Percentiles rank a stretch among this genome's conserved stretches.
Conservation (phyloP, 768 basidiomycete genomes). For the Tephrocybe rancida region DNA sequence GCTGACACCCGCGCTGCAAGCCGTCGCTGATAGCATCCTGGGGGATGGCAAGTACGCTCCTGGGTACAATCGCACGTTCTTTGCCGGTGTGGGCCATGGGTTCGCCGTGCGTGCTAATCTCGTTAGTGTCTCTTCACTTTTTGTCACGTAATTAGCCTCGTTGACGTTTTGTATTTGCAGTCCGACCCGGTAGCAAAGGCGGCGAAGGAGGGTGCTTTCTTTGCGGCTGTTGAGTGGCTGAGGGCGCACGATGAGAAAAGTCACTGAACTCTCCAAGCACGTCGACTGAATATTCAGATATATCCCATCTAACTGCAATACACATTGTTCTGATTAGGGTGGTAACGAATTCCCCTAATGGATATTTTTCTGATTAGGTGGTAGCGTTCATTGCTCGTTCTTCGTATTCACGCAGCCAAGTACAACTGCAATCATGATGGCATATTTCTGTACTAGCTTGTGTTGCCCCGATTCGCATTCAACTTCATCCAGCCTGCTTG, state of each 20-base stretch:
- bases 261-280: too few relatives aligned
- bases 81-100: constrained; percentile 17
- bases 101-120: constrained; percentile 19
- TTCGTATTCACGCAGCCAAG: too few relatives aligned
- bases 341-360: too few relatives aligned
- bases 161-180: constrained; percentile 1
- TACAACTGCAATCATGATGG: too few relatives aligned
- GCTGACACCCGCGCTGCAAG: constrained; percentile 13
- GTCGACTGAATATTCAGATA: too few relatives aligned
- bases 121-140: constrained; percentile 1
- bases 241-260: constrained; percentile 11
- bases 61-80: constrained; percentile 18
- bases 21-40: constrained; percentile 15
- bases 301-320: too few relatives aligned
- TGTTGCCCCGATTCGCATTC: too few relatives aligned
- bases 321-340: too few relatives aligned
- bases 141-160: neutral
- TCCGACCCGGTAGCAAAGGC: constrained; percentile 19
- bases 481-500: too few relatives aligned
- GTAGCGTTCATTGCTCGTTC: too few relatives aligned
- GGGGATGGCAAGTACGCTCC: constrained; percentile 16
- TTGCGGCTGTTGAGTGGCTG: constrained; percentile 18
- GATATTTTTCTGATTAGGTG: too few relatives aligned
- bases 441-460: too few relatives aligned
- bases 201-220: constrained; percentile 19